Percentiles rank a stretch among this genome's conserved stretches.
phyloP scores from a whole-genome alignment of 2,329 filamentous ascomycete species.

The Lachnum nothofagi region DNA sequence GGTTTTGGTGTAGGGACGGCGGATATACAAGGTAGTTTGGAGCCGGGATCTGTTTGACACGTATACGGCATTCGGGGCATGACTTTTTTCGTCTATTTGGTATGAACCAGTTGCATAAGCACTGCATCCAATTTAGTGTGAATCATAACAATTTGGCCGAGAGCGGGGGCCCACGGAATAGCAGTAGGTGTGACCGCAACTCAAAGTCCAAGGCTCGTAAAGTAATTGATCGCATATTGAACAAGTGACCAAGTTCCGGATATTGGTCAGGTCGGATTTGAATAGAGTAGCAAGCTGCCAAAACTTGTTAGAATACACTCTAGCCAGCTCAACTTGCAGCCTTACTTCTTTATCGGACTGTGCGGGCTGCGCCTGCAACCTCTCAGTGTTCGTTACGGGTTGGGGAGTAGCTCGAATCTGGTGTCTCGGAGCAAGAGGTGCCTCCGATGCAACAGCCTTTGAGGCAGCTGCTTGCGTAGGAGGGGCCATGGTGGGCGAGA shows the following conservation, averaged over 20 bases:
- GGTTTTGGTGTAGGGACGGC: background rate
- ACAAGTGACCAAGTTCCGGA: conserved; percentile 58
- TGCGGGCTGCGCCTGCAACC: background rate
- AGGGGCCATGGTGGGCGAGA: conserved; percentile 12
- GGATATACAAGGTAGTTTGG: conserved; percentile 57
- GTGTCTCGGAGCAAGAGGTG: conserved; percentile 1
- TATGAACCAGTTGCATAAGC: conserved; percentile 35
- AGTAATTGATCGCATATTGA: conserved; percentile 64
- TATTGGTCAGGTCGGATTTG: conserved; percentile 51
- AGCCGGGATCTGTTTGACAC: conserved; percentile 53
- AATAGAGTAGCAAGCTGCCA: conserved; percentile 26
- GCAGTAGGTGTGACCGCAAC: conserved; percentile 68
- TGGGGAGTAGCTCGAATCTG: conserved; percentile 8
- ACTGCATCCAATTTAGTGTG: conserved; percentile 27
- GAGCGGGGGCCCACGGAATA: conserved; percentile 48
- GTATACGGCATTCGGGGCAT: conserved; percentile 62
- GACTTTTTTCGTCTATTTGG: conserved; percentile 52
- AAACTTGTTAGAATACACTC: conserved; percentile 8
- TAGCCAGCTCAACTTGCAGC: background rate
- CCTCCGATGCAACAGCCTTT: conserved; percentile 1
- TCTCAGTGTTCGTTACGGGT: background rate
- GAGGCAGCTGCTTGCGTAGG: conserved; percentile 8
- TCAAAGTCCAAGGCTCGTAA: conserved; percentile 64
- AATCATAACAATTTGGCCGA: background rate
- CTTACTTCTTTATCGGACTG: conserved; percentile 18